Evolutionary conservation across 129 eudicot species (phyloP).

Genomic region (Mikania micrantha): DNA sequence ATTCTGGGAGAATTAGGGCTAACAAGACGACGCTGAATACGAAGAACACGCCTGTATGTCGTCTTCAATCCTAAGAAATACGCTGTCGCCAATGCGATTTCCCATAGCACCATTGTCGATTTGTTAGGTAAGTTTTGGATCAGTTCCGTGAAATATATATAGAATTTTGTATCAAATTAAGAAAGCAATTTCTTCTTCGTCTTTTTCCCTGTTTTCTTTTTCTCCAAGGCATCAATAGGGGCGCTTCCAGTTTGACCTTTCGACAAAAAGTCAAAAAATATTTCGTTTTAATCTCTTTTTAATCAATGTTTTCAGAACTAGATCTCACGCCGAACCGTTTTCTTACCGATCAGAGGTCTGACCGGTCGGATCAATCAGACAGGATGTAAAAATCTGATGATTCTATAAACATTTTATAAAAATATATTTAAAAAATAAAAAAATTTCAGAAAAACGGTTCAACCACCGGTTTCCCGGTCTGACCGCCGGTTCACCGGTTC

Average conservation of each 20-base stretch:
- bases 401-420: too few relatives aligned
- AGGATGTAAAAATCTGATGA: too few relatives aligned
- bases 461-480: too few relatives aligned
- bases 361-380: too few relatives aligned
- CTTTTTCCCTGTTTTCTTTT: conserved; percentile 1
- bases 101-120: conserved; percentile 78
- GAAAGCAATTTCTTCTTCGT: neutral
- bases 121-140: neutral
- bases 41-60: conserved; percentile 59
- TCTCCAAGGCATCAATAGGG: conserved; percentile 9
- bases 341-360: too few relatives aligned
- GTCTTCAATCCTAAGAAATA: conserved; percentile 75
- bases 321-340: too few relatives aligned
- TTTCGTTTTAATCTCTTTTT: too few relatives aligned
- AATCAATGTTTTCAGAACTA: too few relatives aligned
- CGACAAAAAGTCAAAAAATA: too few relatives aligned
- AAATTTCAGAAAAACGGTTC: too few relatives aligned
- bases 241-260: neutral
- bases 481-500: too few relatives aligned
- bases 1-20: conserved; percentile 47
- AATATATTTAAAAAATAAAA: too few relatives aligned
- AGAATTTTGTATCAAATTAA: neutral
- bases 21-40: conserved; percentile 67
- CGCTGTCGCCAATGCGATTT: conserved; percentile 76
- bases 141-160: neutral